A percentile compares a stretch with the other conserved stretches of the same genome.
Evolutionary conservation across 805 yeast genomes (phyloP).

Genomic region (Hanseniaspora jakobsenii): DNA sequence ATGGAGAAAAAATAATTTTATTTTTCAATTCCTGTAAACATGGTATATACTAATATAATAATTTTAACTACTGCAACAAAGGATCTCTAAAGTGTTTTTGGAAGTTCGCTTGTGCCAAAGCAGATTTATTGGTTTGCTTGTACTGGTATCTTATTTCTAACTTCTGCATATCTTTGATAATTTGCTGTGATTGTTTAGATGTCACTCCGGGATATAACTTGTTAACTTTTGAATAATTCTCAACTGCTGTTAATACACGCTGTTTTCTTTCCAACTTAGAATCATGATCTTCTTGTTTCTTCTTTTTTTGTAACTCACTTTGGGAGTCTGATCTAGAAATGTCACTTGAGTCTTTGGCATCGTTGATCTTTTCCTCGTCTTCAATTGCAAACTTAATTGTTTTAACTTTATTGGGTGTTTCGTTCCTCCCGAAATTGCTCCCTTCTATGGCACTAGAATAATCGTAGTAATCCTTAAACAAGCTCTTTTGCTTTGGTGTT

Average conservation of each 20-base stretch:
- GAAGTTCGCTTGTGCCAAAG: constrained; percentile 60
- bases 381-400: constrained; percentile 24
- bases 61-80: constrained; percentile 35
- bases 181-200: constrained; percentile 19
- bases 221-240: constrained; percentile 61
- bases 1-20: too few species aligned
- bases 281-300: constrained; percentile 20
- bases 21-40: too few species aligned
- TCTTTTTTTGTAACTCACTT: constrained; percentile 22
- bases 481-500: constrained; percentile 58
- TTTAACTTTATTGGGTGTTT: constrained; percentile 25
- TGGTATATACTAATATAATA: too few species aligned
- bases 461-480: constrained; percentile 73
- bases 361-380: constrained; percentile 23
- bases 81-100: constrained; percentile 79
- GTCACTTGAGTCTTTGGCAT: constrained; percentile 27
- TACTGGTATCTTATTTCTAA: constrained; percentile 37
- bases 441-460: constrained; percentile 53
- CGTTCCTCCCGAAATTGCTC: constrained; percentile 22
- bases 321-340: constrained; percentile 20
- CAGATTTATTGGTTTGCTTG: constrained; percentile 30
- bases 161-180: constrained; percentile 46
- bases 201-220: constrained; percentile 32
- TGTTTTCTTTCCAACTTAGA: constrained; percentile 44
- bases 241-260: constrained; percentile 34